phyloP scores from a whole-genome alignment of 2,329 filamentous ascomycete species.

The Stemphylium lycopersici region DNA sequence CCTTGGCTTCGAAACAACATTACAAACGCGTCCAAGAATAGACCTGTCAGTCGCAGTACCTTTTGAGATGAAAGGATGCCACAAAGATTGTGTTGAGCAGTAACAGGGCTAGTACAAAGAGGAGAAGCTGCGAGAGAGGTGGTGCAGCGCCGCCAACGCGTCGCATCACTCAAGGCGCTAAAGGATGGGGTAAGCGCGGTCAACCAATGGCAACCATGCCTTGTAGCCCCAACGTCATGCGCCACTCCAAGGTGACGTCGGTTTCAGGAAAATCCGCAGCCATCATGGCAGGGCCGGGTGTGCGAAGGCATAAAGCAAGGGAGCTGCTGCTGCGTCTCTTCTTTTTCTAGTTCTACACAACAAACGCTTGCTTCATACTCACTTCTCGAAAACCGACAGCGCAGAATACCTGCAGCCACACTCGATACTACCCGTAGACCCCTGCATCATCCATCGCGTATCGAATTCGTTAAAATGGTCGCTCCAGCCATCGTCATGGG shows the following conservation, averaged over 20 bases:
- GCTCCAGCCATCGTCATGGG: constrained; percentile 59
- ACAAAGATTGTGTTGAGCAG: neutral
- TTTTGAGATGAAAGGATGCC: constrained; percentile 4
- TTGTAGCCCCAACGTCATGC: constrained; percentile 15
- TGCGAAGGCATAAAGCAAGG: constrained; percentile 22
- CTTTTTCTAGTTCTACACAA: neutral
- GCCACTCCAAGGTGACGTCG: constrained; percentile 21
- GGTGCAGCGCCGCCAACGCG: constrained; percentile 3
- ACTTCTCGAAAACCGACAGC: neutral
- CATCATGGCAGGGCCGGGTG: constrained; percentile 23
- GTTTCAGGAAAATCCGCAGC: constrained; percentile 16
- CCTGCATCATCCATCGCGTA: constrained; percentile 2
- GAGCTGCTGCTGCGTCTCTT: constrained; percentile 1
- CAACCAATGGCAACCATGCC: constrained; percentile 20
- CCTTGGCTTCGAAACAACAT: constrained; percentile 3
- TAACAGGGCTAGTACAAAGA: constrained; percentile 3
- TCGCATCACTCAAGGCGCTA: constrained; percentile 16
- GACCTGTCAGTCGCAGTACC: neutral
- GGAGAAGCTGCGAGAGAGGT: constrained; percentile 12
- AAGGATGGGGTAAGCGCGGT: neutral
- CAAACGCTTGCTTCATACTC: neutral
- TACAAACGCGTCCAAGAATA: constrained; percentile 5
- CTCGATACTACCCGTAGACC: constrained; percentile 4
- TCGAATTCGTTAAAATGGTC: constrained; percentile 23
- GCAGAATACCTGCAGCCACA: constrained; percentile 1